Base-by-base conservation (phyloP, 495 filamentous ascomycete species). In the Astrothelium subdiscretum region DNA sequence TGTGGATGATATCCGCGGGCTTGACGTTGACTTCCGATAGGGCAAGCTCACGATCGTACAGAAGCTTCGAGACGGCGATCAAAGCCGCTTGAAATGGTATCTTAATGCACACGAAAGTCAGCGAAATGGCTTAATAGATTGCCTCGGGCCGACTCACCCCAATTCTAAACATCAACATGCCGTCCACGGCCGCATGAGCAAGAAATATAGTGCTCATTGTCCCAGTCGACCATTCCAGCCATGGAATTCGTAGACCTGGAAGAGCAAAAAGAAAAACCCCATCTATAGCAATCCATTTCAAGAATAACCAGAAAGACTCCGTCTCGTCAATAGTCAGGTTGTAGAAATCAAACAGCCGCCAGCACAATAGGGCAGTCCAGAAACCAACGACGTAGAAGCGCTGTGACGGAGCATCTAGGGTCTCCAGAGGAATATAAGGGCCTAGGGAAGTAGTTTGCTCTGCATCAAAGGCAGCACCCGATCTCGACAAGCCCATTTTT, bases 261-360 rank as follows among this genome's bases (percentile, higher is more conserved):
- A 97, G 70, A 3, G 87, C 86, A 70, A 91, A 97, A 61, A 96
- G 79, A 73, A 91, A 96, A 31, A 87, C 71, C 22, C 83, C 82
- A 74, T 97, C 94, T 22, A 97, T 79, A 31, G 81, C 79, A 60
- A 87, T 79, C 94, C 94, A 98, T 81, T 97, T 98, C 71, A 92
- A 75, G 72, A 95, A 96, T 48, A 92, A 79, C 84, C 85, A 88
- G 27, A 94, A 85, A 18, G 88, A 90, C 71, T 90, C 85, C 62
- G 85, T 77, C 62, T 92, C 86, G 35, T 91, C 88, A 42, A 88
- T 85, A 2, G 87, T 78, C 31, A 91, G 77, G 43, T 76, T 78
- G 66, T 82, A 82, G 71, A 89, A 92, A 75, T 98, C 92, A 70
- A 89, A 96, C 11, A 92, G 71, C 58, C 90, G 82, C 87, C 88